Evolutionary conservation across 352 stramenopile genomes (phyloP), one percentile per base, ranked within the genome.

Genomic region (Phytophthora multivora): DNA sequence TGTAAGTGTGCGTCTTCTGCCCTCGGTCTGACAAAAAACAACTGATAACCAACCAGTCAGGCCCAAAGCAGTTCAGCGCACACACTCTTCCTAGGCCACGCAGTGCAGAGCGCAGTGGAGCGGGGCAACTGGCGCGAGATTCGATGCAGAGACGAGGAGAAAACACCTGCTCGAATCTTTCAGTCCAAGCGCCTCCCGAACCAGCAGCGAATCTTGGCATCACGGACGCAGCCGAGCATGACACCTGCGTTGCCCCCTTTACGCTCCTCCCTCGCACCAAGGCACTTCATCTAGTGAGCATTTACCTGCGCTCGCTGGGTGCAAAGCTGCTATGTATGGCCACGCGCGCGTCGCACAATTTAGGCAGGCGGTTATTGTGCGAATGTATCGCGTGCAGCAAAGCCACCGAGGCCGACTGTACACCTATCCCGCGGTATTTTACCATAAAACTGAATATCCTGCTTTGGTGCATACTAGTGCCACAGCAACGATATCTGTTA

Each of bases 101-200:
- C n/a, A 35, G 21, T 53, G 58, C 55, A 56, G 54, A 70, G 62
- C 43, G 49, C 26, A 28, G 49, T 18, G 50, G 59, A 67, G 50
- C 56, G 42, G 50, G 50, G 55, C 50, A 66, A 36, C 60, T 62
- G 56, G 63, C 25, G 41, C 53, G 66, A 75, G 67, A 75, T 75
- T 75, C 61, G 51, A 75, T 66, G 38, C 65, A 70, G 53, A 70
- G 60, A 70, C 66, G 51, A 63, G 51, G 52, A 52, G 31, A 36
- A 48, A 66, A 60, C 64, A 69, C 66, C 59, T 73, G 60, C 52
- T 59, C 61, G 61, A 71, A 71, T 75, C 61, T 71, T 57, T 56
- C n/a, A n/a, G 39, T 12, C 35, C 42, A 28, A 16, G 19, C 28
- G 15, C 12, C 15, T 19, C 15, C 26, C 25, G 26, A 39, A 8